These are phyloP conservation scores for Arachis stenosperma DNA, from an alignment of 306 rosid species.

Conservation along the genomic window DNA sequence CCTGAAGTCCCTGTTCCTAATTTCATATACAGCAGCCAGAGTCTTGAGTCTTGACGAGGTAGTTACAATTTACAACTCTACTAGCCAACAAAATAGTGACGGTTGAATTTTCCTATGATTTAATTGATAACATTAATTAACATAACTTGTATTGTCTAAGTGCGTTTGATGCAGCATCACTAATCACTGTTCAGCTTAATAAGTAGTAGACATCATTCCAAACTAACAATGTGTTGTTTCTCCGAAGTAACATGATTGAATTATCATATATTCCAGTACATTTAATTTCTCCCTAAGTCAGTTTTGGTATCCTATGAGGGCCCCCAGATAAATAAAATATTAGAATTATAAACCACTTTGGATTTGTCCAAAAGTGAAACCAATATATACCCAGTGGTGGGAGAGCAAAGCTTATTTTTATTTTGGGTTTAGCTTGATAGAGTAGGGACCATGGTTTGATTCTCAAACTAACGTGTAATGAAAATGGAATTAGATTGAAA, in stretches of 20 bases:
- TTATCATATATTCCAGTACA: constrained; percentile 29
- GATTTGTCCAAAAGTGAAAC: constrained; percentile 50
- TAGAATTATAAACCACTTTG: constrained; percentile 37
- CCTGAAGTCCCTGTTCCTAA: neutral
- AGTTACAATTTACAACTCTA: constrained; percentile 5
- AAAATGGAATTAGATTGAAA: constrained; percentile 49
- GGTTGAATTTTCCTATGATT: constrained; percentile 37
- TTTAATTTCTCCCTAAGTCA: constrained; percentile 48
- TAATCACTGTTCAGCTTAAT: neutral
- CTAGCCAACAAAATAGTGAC: constrained; percentile 31
- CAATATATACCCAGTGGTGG: constrained; percentile 34
- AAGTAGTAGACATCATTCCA: constrained; percentile 21
- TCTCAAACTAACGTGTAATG: constrained; percentile 42
- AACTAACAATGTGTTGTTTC: constrained; percentile 28
- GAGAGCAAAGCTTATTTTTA: constrained; percentile 31
- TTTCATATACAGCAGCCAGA: constrained; percentile 16
- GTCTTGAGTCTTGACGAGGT: constrained; percentile 3
- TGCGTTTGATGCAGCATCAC: constrained; percentile 26
- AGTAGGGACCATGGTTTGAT: constrained; percentile 56
- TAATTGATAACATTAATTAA: neutral
- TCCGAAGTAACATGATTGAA: constrained; percentile 30
- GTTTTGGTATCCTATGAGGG: constrained; percentile 56
- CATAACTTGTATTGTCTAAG: constrained; percentile 12
- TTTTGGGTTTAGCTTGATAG: constrained; percentile 41
- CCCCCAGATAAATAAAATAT: constrained; percentile 22